Evolutionary conservation across 2,329 filamentous ascomycete genomes (phyloP).

Genomic region (Botryotinia narcissicola): DNA sequence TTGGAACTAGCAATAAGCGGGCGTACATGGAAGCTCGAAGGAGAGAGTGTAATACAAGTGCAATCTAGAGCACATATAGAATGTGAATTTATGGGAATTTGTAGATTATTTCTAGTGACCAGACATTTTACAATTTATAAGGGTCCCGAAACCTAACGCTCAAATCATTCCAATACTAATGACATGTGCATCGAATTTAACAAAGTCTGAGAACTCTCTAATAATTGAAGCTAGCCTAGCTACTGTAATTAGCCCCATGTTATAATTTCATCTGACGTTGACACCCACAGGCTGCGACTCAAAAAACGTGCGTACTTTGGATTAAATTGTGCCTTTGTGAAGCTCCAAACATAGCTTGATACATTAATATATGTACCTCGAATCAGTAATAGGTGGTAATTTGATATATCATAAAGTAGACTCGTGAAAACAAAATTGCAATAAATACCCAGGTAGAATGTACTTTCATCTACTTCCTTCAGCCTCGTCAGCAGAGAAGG

Average conservation of each 20-base stretch:
- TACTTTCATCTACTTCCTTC: neutral
- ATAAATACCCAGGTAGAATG: neutral
- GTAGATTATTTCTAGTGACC: slow-evolving; percentile 15
- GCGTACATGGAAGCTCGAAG: slow-evolving; percentile 22
- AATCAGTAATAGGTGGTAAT: too few relatives aligned
- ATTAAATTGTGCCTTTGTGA: neutral
- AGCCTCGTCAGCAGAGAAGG: slow-evolving; percentile 22
- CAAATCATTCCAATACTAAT: neutral
- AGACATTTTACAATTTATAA: neutral
- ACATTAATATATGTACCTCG: neutral
- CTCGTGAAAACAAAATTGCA: neutral
- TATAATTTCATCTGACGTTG: neutral
- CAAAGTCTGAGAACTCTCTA: neutral
- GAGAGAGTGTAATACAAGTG: slow-evolving; percentile 22
- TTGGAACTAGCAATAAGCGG: slow-evolving; percentile 23
- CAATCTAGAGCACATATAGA: slow-evolving; percentile 20
- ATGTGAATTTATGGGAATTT: slow-evolving; percentile 7
- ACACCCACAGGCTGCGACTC: neutral
- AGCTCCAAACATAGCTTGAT: neutral
- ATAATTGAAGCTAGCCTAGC: neutral
- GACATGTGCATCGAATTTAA: neutral
- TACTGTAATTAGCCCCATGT: neutral
- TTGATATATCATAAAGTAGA: neutral
- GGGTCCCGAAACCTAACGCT: neutral
- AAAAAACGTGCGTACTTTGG: neutral